Evolutionary conservation across 768 basidiomycete species (phyloP).

Genomic region (Xerocomellus chrysenteron): DNA sequence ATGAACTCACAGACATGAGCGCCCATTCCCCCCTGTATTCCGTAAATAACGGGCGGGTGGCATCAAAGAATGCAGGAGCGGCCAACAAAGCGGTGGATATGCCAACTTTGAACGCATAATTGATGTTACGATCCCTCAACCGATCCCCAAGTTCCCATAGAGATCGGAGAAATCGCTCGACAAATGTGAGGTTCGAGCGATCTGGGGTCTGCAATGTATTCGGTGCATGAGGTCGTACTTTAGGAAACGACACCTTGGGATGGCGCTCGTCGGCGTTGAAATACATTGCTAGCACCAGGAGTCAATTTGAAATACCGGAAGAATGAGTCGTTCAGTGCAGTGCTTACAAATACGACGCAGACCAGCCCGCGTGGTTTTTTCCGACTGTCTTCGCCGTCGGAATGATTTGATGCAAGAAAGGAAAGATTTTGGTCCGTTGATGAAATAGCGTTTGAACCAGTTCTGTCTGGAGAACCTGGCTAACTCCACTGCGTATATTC

Average conservation of each 20-base stretch:
- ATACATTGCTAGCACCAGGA: slow-evolving; percentile 42
- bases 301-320: slow-evolving; percentile 10
- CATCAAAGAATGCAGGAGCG: slow-evolving; percentile 83
- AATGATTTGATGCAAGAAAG: slow-evolving; percentile 23
- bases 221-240: slow-evolving; percentile 77
- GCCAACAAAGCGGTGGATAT: slow-evolving; percentile 82
- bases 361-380: slow-evolving; percentile 19
- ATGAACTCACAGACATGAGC: slow-evolving; percentile 72
- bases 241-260: slow-evolving; percentile 71
- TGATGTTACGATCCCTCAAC: slow-evolving; percentile 70
- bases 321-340: slow-evolving; percentile 12
- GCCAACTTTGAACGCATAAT: slow-evolving; percentile 87
- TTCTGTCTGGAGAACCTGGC: slow-evolving; percentile 35
- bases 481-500: slow-evolving; percentile 70
- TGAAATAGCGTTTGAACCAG: slow-evolving; percentile 42
- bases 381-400: slow-evolving; percentile 8
- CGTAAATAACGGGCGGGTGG: slow-evolving; percentile 74
- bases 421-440: slow-evolving; percentile 23
- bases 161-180: slow-evolving; percentile 62
- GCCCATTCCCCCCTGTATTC: slow-evolving; percentile 94
- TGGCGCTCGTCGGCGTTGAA: slow-evolving; percentile 49
- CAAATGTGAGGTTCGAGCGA: slow-evolving; percentile 53
- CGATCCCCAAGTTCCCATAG: slow-evolving; percentile 71
- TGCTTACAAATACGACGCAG: slow-evolving; percentile 46
- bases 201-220: slow-evolving; percentile 83